Evolutionary conservation across 768 basidiomycete species (phyloP).

Genomic region (Boletus subcaerulescens): DNA sequence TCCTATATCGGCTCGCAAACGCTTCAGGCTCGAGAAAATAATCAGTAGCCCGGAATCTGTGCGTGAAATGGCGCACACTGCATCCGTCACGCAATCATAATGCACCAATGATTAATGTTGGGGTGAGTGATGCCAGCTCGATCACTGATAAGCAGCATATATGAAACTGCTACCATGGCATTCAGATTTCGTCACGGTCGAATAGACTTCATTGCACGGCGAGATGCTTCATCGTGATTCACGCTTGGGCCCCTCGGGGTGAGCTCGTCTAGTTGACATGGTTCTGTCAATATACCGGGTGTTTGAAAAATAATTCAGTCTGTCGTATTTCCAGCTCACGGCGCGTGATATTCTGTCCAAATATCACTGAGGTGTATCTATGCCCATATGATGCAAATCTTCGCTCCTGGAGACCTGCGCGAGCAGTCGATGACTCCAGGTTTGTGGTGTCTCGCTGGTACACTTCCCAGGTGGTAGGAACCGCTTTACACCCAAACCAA

Average conservation of each 20-base stretch:
- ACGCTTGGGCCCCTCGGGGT: slow-evolving; percentile 8
- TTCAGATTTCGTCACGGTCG: not conserved
- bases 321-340: not conserved
- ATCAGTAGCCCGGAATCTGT: slow-evolving; percentile 67
- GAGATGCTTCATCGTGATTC: not conserved
- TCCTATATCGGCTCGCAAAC: slow-evolving; percentile 74
- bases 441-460: slow-evolving; percentile 41
- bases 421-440: slow-evolving; percentile 39
- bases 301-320: slow-evolving; percentile 3
- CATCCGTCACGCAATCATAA: slow-evolving; percentile 1
- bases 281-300: slow-evolving; percentile 11
- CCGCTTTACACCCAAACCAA: slow-evolving; percentile 41
- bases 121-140: not conserved
- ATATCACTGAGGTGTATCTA: not conserved
- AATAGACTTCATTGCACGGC: not conserved
- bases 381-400: slow-evolving; percentile 41
- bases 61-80: slow-evolving; percentile 39
- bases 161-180: not conserved
- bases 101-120: not conserved
- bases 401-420: slow-evolving; percentile 34
- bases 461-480: slow-evolving; percentile 40
- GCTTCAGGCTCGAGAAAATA: slow-evolving; percentile 67
- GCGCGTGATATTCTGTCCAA: not conserved
- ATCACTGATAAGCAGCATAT: not conserved
- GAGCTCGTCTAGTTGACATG: slow-evolving; percentile 10